Percentiles rank a stretch among this genome's conserved stretches.
These are phyloP conservation scores for Hyaloperonospora arabidopsidis DNA, from an alignment of 352 stramenopile genomes.

Conservation along the genomic window DNA sequence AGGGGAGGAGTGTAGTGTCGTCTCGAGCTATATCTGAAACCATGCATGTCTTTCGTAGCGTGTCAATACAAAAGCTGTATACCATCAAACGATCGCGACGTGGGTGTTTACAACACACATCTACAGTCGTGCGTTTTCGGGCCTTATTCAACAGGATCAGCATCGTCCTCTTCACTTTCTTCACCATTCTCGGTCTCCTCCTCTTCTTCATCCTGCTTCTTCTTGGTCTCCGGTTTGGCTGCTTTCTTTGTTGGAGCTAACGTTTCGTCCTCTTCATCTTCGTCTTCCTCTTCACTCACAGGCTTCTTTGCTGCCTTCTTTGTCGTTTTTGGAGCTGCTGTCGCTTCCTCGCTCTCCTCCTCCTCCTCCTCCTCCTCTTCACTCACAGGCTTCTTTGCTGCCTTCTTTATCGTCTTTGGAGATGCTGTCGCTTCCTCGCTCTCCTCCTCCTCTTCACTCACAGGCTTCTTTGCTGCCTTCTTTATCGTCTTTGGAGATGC, in stretches of 20 bases:
- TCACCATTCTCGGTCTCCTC: slow-evolving; percentile 10
- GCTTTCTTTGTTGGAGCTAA: slow-evolving; percentile 3
- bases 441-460: slow-evolving; percentile 1
- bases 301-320: neutral
- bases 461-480: slow-evolving; percentile 6
- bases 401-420: neutral
- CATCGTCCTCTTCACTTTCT: slow-evolving; percentile 9
- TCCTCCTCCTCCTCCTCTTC: slow-evolving; percentile 2
- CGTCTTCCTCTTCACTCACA: neutral
- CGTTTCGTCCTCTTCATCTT: slow-evolving; percentile 2
- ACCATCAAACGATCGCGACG: too few relatives aligned
- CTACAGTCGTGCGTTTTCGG: too few relatives aligned
- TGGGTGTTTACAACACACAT: too few relatives aligned
- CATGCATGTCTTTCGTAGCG: too few relatives aligned
- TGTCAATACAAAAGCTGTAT: too few relatives aligned
- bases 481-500: neutral
- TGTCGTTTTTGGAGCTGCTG: neutral
- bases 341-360: neutral
- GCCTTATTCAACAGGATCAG: slow-evolving; percentile 3
- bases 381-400: slow-evolving; percentile 5
- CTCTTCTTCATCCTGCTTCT: slow-evolving; percentile 12
- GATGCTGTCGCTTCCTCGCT: neutral
- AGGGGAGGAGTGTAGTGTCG: too few relatives aligned
- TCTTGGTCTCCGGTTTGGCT: slow-evolving; percentile 1
- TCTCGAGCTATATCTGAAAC: too few relatives aligned